These are phyloP conservation scores for Gracilaria gracilis DNA, from an alignment of 23 red algal genomes.

Conservation along the genomic window DNA sequence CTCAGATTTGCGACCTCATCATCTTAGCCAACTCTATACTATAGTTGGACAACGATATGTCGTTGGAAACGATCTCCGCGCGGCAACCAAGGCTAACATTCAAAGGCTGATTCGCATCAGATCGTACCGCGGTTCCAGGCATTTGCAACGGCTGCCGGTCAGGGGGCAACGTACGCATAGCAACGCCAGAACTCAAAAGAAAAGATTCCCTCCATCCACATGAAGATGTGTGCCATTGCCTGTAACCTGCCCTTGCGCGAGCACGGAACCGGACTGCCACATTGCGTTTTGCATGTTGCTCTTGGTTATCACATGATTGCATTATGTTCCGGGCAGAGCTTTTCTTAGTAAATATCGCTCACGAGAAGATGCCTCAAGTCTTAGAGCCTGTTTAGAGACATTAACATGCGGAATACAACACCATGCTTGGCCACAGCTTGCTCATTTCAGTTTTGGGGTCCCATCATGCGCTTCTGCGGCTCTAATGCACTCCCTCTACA, in stretches of 20 bases:
- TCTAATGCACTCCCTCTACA: not conserved
- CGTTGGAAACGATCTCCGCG: slow-evolving; percentile 44
- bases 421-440: too few species aligned
- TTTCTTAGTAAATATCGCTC: too few species aligned
- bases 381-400: too few species aligned
- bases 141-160: slow-evolving; percentile 64
- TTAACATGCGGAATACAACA: too few species aligned
- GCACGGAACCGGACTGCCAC: too few species aligned
- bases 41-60: slow-evolving; percentile 46
- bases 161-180: slow-evolving; percentile 74
- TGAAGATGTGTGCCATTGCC: not conserved
- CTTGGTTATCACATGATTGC: too few species aligned
- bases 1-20: slow-evolving; percentile 51
- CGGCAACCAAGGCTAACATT: slow-evolving; percentile 29
- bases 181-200: slow-evolving; percentile 80
- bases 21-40: slow-evolving; percentile 65
- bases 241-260: not conserved
- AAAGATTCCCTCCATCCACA: not conserved
- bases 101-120: slow-evolving; percentile 68
- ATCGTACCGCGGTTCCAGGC: slow-evolving; percentile 66
- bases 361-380: too few species aligned
- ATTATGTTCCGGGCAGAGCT: too few species aligned
- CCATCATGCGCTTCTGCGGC: not conserved
- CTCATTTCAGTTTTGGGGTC: too few species aligned
- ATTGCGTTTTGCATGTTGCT: too few species aligned